A percentile compares a stretch with the other conserved stretches of the same genome.
These are phyloP conservation scores for Amphichorda felina DNA, from an alignment of 2,329 filamentous ascomycete species.

Conservation along the genomic window DNA sequence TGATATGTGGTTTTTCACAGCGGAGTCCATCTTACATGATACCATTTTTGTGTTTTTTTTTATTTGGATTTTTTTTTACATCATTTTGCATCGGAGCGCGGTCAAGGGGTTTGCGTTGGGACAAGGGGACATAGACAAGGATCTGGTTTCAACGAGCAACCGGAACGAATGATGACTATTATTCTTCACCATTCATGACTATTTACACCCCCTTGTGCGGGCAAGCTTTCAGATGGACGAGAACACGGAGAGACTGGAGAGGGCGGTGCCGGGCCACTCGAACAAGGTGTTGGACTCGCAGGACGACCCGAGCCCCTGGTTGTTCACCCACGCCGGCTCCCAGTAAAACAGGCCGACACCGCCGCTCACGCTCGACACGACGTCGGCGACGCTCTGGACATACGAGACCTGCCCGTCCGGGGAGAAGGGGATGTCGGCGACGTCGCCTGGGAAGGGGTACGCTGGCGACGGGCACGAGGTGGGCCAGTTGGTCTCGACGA, in stretches of 20 bases:
- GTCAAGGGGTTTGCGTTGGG: background rate
- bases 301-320: conserved; percentile 51
- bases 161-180: conserved; percentile 1
- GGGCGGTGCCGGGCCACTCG: conserved; percentile 36
- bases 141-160: background rate
- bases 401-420: conserved; percentile 51
- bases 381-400: conserved; percentile 44
- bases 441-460: conserved; percentile 48
- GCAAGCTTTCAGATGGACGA: background rate
- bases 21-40: conserved; percentile 2
- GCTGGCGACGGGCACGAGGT: conserved; percentile 45
- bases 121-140: background rate
- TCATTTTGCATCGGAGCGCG: background rate
- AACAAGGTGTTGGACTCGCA: conserved; percentile 55
- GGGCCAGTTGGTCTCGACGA: conserved; percentile 64
- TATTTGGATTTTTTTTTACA: background rate
- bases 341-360: conserved; percentile 59
- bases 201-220: background rate
- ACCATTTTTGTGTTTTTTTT: conserved; percentile 1
- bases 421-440: conserved; percentile 47
- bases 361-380: conserved; percentile 38
- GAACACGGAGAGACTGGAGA: conserved; percentile 46
- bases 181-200: background rate
- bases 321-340: conserved; percentile 62
- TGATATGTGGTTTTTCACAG: background rate